Conservation (phyloP, 2,329 filamentous ascomycete genomes). For the Fusarium secorum region DNA sequence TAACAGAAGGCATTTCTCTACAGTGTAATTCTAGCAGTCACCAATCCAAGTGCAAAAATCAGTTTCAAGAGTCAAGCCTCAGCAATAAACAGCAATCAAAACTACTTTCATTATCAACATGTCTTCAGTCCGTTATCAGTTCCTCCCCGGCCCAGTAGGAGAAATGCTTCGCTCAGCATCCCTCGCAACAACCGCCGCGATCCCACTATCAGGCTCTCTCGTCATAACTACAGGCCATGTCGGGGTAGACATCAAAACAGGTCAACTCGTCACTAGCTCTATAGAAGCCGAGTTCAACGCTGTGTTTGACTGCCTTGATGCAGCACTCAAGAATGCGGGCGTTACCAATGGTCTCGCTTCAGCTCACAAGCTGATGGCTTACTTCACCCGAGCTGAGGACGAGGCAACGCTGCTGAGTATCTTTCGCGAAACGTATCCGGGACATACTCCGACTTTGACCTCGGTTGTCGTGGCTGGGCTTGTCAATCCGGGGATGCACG, state of each 20-base stretch:
- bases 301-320: background rate
- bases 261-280: background rate
- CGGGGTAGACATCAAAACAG: background rate
- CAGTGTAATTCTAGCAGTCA: background rate
- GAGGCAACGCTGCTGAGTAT: rapidly evolving
- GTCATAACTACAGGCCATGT: background rate
- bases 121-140: background rate
- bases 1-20: rapidly evolving
- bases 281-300: background rate
- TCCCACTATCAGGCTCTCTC: background rate
- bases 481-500: background rate
- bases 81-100: background rate
- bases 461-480: background rate
- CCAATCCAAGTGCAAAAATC: background rate
- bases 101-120: background rate
- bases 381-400: background rate
- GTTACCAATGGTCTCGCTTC: rapidly evolving
- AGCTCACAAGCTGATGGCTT: background rate
- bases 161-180: background rate
- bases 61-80: background rate
- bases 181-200: background rate
- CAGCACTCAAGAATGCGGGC: background rate
- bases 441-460: background rate
- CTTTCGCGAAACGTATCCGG: background rate
- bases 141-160: background rate